Evolutionary conservation across 2,329 filamentous ascomycete genomes (phyloP), one percentile per base, ranked within the genome.

Genomic region (Colletotrichum eleusines): DNA sequence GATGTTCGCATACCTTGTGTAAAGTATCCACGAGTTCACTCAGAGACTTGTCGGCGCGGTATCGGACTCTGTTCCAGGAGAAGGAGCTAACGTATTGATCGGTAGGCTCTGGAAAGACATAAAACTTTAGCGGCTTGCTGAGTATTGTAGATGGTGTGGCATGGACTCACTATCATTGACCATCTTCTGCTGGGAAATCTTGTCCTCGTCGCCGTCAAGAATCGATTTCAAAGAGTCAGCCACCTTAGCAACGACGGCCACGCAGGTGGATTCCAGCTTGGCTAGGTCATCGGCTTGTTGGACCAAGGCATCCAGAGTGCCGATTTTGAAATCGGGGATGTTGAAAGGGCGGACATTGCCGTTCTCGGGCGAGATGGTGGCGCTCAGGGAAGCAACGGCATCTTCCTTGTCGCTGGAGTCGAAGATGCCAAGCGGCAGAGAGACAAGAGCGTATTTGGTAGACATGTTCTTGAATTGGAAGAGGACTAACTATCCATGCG

Each of bases 51-150:
- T 99, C 96, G 73, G 93, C 92, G 77, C 96, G 91, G 82, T 98
- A 99, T 80, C 97, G 96, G 82, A 97, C 94, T 82, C 96, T 98
- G 84, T 98, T 98, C 96, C 96, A 99, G 74, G 90, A 88, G 82
- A 98, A 99, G 66, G 88, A 91, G 78, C 91, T 90, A 55, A 99
- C 85, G 80, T 98, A 99, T 80, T 95, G 92, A 76, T 98, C 95
- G 72, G 95, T 94, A n/a, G 96, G 95, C 81, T 97, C 95, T 98
- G 80, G 44, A 68, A n/a, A 72, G 14, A 51, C 26, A 38, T 61
- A 63, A 11, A 73, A 73, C 48, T 75, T 80, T 74, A 81, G 76
- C 65, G 46, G 33, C 18, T 33, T 33, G 44, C 31, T 46, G 7
- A 23, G 42, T 54, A 61, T 57, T 26, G 51, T 62, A 42, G 72